Base-by-base conservation (phyloP, 106 monocot genomes). In the Dendrobium nobile region DNA sequence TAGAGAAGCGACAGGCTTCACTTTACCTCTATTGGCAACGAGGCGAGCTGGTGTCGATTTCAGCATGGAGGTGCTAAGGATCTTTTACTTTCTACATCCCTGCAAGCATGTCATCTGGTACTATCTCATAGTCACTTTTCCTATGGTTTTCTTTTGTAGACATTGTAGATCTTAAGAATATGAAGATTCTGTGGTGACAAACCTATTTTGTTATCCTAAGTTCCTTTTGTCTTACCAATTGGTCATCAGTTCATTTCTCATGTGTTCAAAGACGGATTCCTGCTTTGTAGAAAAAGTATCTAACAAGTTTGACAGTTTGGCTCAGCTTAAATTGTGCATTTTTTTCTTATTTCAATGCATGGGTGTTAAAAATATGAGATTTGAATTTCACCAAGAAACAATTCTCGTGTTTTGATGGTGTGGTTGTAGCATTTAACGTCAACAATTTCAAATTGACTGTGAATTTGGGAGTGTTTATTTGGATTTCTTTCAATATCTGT, bases 41-140 rank as follows among this genome's bases (percentile, higher is more conserved):
- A 7, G 88, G 84, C 19, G 96, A 92, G 87, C 86, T 97, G 13
- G 89, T 82, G 9, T 97, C 94, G 0, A 83, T 94, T 0, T 90
- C 94, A 9, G 97, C 94, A 6, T 97, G 97, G 97, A 87, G 90
- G 81, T 93, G 97, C 84, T 94, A 82, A 93, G 9, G 42, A n/a
- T 42, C n/a, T 16, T 51, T 13, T 51, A 51, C 51, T 13, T 13
- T 51, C 51, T 51, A 3, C 51, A 13, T 51, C 15, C 10, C 51
- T 51, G 51, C 51, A 51, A 13, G 51, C 51, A 42, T 5, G 15
- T 43, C 19, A 70, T 70, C 33, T 70, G 33, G 70, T 37, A 70
- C 15, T 31, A 33, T n/a, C 13, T 70, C 33, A 5, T 6, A 0
- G n/a, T n/a, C 43, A 15, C 74, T n/a, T 20, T n/a, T 74, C 1